Evolutionary conservation across 2,329 filamentous ascomycete species (phyloP).

Genomic region (Aspergillus glaucus): DNA sequence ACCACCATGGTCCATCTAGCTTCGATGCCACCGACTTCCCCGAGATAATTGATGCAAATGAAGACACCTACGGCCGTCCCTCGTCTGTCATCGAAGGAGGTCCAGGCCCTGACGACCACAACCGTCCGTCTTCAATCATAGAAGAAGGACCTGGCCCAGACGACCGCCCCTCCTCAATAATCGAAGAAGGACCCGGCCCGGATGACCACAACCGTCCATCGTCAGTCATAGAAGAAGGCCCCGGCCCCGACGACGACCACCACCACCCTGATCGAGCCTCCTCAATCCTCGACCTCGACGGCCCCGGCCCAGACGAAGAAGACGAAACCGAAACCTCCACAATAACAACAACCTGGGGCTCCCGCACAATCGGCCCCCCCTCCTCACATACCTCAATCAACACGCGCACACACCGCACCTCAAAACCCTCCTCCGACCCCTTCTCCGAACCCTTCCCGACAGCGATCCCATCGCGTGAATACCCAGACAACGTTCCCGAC

Average conservation of each 20-base stretch:
- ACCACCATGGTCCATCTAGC: slow-evolving; percentile 12
- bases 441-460: slow-evolving; percentile 19
- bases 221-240: too few relatives aligned
- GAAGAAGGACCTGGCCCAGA: too few relatives aligned
- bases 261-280: slow-evolving; percentile 21
- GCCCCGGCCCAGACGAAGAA: slow-evolving; percentile 52
- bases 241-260: slow-evolving; percentile 28
- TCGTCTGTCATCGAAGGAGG: too few relatives aligned
- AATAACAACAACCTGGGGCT: neutral
- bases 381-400: neutral
- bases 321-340: slow-evolving; percentile 15
- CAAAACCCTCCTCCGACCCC: slow-evolving; percentile 23
- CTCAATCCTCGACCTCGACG: slow-evolving; percentile 47
- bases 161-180: too few relatives aligned
- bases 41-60: slow-evolving; percentile 38
- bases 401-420: slow-evolving; percentile 5
- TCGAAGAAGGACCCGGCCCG: too few relatives aligned
- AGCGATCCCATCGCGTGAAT: slow-evolving; percentile 16
- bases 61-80: too few relatives aligned
- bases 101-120: too few relatives aligned
- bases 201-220: too few relatives aligned
- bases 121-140: too few relatives aligned
- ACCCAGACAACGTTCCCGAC: neutral
- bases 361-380: neutral
- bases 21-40: slow-evolving; percentile 29